These are phyloP conservation scores for Tephrocybe sp. DNA, from an alignment of 768 basidiomycete species.

Conservation along the genomic window DNA sequence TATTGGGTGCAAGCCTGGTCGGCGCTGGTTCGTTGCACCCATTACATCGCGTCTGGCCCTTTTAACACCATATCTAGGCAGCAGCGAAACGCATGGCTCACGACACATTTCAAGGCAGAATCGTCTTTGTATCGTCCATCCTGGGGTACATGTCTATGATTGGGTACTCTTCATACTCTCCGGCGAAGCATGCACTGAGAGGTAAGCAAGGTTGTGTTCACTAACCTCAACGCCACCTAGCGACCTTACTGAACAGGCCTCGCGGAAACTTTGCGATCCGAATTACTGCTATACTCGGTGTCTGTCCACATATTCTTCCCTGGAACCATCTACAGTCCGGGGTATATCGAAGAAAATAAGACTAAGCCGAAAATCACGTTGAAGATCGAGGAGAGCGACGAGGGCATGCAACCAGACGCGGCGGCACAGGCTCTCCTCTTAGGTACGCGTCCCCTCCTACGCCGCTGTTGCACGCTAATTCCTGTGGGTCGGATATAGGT, in stretches of 20 bases:
- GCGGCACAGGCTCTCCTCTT: slow-evolving; percentile 59
- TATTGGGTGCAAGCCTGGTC: slow-evolving; percentile 60
- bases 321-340: slow-evolving; percentile 76
- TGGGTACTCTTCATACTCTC: slow-evolving; percentile 80
- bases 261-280: slow-evolving; percentile 83
- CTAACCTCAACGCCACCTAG: slow-evolving; percentile 1
- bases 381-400: slow-evolving; percentile 78
- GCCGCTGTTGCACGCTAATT: not conserved
- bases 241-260: slow-evolving; percentile 50
- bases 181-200: slow-evolving; percentile 83
- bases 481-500: slow-evolving; percentile 40
- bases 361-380: slow-evolving; percentile 75
- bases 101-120: slow-evolving; percentile 57
- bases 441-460: slow-evolving; percentile 37
- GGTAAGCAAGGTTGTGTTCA: slow-evolving; percentile 54
- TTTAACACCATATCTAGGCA: slow-evolving; percentile 47
- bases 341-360: slow-evolving; percentile 73
- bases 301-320: slow-evolving; percentile 84
- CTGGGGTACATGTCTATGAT: slow-evolving; percentile 78
- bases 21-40: slow-evolving; percentile 50
- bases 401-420: slow-evolving; percentile 59
- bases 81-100: slow-evolving; percentile 67
- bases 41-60: slow-evolving; percentile 35
- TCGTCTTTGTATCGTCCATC: slow-evolving; percentile 76
- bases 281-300: slow-evolving; percentile 77